These are phyloP conservation scores for Russula compacta DNA, from an alignment of 768 basidiomycete genomes.

Conservation along the genomic window DNA sequence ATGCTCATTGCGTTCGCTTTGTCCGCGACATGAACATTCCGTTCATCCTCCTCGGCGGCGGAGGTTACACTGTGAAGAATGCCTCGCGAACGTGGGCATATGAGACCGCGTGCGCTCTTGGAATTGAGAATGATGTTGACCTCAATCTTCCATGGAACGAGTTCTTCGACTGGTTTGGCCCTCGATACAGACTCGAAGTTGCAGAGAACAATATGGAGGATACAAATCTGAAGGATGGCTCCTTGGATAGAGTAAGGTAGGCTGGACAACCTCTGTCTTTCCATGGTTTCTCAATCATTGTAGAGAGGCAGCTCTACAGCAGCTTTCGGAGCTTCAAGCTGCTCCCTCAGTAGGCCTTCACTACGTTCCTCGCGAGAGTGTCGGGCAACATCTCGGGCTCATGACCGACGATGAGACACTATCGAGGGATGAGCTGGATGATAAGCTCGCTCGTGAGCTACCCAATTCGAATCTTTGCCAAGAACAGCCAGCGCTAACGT, in stretches of 20 bases:
- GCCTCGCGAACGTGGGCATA: conserved; percentile 93
- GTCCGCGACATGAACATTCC: conserved; percentile 77
- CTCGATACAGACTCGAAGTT: conserved; percentile 88
- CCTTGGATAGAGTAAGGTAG: conserved; percentile 71
- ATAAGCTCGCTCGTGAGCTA: conserved; percentile 58
- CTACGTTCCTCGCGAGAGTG: conserved; percentile 63
- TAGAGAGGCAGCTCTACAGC: conserved; percentile 43
- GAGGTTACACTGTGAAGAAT: conserved; percentile 96
- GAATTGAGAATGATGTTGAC: conserved; percentile 69
- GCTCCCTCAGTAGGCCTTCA: conserved; percentile 87
- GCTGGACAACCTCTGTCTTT: conserved; percentile 19
- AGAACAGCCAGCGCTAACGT: neutral
- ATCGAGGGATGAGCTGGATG: conserved; percentile 53
- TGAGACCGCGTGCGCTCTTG: conserved; percentile 94
- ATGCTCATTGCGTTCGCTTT: conserved; percentile 85
- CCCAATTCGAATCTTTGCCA: neutral
- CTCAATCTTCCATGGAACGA: conserved; percentile 75
- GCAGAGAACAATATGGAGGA: conserved; percentile 92
- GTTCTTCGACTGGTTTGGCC: conserved; percentile 97
- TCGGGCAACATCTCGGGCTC: conserved; percentile 56
- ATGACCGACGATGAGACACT: conserved; percentile 35
- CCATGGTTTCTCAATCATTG: conserved; percentile 33
- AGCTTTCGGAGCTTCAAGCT: conserved; percentile 48
- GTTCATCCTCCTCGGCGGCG: conserved; percentile 86
- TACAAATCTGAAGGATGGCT: conserved; percentile 71